Evolutionary conservation across 2,329 filamentous ascomycete genomes (phyloP).

Genomic region (Xylariaceae sp.): DNA sequence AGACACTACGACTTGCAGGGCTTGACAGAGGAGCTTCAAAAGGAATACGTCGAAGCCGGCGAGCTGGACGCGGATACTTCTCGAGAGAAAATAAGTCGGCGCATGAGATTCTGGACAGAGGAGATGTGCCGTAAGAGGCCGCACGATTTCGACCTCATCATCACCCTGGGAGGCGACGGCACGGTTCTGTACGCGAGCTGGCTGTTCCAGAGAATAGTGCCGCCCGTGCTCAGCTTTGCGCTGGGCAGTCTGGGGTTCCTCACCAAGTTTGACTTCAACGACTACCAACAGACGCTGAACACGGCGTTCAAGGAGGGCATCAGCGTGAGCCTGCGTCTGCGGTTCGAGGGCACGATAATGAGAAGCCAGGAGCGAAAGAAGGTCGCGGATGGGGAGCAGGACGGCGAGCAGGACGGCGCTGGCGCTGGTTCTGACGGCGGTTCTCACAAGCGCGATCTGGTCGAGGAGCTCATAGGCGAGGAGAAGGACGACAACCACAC

Average conservation of each 20-base stretch:
- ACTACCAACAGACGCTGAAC: slow-evolving; percentile 63
- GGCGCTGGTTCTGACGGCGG: slow-evolving; percentile 35
- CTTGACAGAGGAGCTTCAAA: slow-evolving; percentile 56
- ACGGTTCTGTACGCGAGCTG: slow-evolving; percentile 94
- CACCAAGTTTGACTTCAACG: slow-evolving; percentile 89
- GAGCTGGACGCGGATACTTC: slow-evolving; percentile 32
- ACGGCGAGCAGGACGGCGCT: slow-evolving; percentile 27
- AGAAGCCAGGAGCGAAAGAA: slow-evolving; percentile 54
- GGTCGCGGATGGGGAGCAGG: slow-evolving; percentile 15
- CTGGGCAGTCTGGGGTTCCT: slow-evolving; percentile 90
- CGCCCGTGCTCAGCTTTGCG: slow-evolving; percentile 86
- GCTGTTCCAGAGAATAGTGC: slow-evolving; percentile 93
- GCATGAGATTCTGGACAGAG: slow-evolving; percentile 79
- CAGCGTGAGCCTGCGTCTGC: slow-evolving; percentile 76
- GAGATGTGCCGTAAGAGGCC: slow-evolving; percentile 71
- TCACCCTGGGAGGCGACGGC: slow-evolving; percentile 91
- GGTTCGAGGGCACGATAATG: slow-evolving; percentile 95
- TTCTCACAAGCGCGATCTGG: slow-evolving; percentile 61
- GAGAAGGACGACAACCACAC: slow-evolving; percentile 79
- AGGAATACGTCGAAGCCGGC: slow-evolving; percentile 36
- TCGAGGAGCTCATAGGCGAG: slow-evolving; percentile 85
- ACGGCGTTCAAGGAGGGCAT: slow-evolving; percentile 76
- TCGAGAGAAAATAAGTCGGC: slow-evolving; percentile 35
- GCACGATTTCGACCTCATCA: slow-evolving; percentile 87
- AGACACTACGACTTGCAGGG: slow-evolving; percentile 68